phyloP scores from a whole-genome alignment of 2,329 filamentous ascomycete genomes.

The Pseudogymnoascus sp. region DNA sequence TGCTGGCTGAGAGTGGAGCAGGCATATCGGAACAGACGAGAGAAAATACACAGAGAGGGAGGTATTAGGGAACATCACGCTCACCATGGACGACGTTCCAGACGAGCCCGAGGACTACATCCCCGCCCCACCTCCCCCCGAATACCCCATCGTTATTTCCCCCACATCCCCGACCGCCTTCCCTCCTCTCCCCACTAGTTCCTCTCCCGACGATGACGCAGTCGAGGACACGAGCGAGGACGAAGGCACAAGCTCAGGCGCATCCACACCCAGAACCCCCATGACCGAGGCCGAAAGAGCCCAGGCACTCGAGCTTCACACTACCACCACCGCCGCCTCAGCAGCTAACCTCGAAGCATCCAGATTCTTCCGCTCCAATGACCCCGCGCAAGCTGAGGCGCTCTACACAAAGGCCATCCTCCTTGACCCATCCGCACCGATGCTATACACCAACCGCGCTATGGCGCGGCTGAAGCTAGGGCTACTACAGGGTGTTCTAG shows the following conservation, averaged over 20 bases:
- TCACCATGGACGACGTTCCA: conserved; percentile 2
- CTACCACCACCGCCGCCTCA: neutral
- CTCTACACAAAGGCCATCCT: conserved; percentile 72
- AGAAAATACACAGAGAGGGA: neutral
- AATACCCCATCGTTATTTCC: neutral
- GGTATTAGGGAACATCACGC: neutral
- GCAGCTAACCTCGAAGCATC: neutral
- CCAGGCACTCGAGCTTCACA: neutral
- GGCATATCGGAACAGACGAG: neutral
- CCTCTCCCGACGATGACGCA: neutral
- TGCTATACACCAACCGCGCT: conserved; percentile 83
- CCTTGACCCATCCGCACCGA: conserved; percentile 65
- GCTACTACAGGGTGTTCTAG: conserved; percentile 64
- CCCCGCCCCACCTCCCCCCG: neutral
- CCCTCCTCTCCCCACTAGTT: neutral
- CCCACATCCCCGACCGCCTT: neutral
- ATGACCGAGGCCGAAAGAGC: neutral
- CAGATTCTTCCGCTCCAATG: conserved; percentile 52
- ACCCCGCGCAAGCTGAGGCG: conserved; percentile 57
- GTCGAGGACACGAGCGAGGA: neutral
- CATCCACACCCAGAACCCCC: neutral
- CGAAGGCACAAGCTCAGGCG: neutral
- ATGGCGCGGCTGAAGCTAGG: conserved; percentile 69
- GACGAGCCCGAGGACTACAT: neutral
- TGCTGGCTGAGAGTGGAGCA: neutral